Evolutionary conservation across 129 eudicot species (phyloP).

Genomic region (Chrysanthemum seticuspe): DNA sequence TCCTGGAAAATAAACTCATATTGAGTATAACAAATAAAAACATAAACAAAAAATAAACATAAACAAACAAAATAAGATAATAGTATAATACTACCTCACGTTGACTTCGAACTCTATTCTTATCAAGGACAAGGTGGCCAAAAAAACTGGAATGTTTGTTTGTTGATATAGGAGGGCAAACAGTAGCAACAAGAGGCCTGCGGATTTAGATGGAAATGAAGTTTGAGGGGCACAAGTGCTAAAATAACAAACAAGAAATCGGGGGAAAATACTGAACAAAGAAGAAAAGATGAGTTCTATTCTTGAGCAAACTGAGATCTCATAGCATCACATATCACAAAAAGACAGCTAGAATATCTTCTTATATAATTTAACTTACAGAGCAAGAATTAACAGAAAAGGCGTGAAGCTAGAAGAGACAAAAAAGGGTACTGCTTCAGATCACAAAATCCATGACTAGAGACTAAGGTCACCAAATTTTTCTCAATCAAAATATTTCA

Average conservation of each 20-base stretch:
- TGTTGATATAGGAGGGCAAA: slow-evolving; percentile 30
- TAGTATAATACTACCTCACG: slow-evolving; percentile 41
- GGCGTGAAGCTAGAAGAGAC: no score
- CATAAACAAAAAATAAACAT: background rate
- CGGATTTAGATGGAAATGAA: background rate
- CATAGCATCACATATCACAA: slow-evolving; percentile 6
- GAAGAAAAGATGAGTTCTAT: background rate
- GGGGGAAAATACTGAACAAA: background rate
- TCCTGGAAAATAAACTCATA: slow-evolving; percentile 42
- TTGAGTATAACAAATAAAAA: background rate
- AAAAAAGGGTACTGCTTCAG: no score
- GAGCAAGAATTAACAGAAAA: background rate
- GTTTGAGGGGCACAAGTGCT: background rate
- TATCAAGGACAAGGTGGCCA: slow-evolving; percentile 70
- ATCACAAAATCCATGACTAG: no score
- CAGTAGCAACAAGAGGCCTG: slow-evolving; percentile 74
- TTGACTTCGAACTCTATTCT: slow-evolving; percentile 40
- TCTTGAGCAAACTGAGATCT: slow-evolving; percentile 8
- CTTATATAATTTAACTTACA: background rate
- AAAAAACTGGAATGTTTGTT: slow-evolving; percentile 42
- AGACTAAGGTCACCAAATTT: no score
- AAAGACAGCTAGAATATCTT: background rate
- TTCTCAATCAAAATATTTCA: no score
- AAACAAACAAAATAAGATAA: slow-evolving; percentile 10
- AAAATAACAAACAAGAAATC: background rate